Evolutionary conservation across 2,329 filamentous ascomycete genomes (phyloP), one percentile per base, ranked within the genome.

Genomic region (Hymenoscyphus scutula): DNA sequence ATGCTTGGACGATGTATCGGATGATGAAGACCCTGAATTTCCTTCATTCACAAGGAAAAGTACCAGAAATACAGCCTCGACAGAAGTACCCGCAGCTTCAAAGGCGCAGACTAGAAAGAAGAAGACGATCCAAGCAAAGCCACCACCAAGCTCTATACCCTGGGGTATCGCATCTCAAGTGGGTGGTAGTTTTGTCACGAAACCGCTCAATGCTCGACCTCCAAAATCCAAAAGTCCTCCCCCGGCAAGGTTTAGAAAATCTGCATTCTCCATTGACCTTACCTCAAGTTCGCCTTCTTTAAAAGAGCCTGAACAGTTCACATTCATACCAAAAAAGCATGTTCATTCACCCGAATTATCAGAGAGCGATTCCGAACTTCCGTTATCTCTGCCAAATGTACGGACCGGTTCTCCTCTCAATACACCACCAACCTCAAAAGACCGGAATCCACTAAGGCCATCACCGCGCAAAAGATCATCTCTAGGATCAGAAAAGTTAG

Each of bases 151-250:
- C 60, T 56, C 59, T 4, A 34, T 60, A 30, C 55, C 63, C 56
- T 37, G 34, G 15, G 41, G 38, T 23, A 30, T 27, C 29, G 58
- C 29, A n/a, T 55, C 62, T 57, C 5, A 67, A 68, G 41, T 65
- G 57, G 67, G 56, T 59, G 8, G 55, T 60, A 5, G 56, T 60
- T n/a, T 56, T 62, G 34, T 53, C 30, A 61, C 53, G 13, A 64
- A 55, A 57, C 30, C 67, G 15, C 58, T 57, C 32, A 58, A 63
- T 32, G 23, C 55, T 2, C 56, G 60, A 17, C 30, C 54, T 25
- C 13, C 59, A 64, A 53, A 56, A 19, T 58, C 55, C 25, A 48
- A 48, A 17, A 37, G 45, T 48, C 54, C 54, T 25, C 29, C 55
- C 17, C 11, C 55, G n/a, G 15, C 32, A 57, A 41, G n/a, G 60